Conservation (phyloP, 2,329 filamentous ascomycete species). For the Penicillium sp. region DNA sequence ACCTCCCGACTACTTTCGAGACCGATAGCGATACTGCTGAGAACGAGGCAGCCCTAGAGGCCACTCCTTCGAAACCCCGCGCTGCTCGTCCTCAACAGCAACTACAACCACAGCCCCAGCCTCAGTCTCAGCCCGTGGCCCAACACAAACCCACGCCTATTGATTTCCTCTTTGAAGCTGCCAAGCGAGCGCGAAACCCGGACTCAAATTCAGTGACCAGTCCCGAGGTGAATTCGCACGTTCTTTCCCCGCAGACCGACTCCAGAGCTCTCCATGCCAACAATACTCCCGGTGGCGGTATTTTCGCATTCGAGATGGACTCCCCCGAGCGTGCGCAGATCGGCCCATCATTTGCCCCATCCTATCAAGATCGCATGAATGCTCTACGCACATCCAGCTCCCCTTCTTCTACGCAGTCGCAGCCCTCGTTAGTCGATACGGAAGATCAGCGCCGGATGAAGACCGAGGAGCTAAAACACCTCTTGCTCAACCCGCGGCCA, state of each 20-base stretch:
- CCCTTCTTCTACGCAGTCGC: constrained; percentile 21
- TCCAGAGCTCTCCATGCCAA: constrained; percentile 45
- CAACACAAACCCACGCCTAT: constrained; percentile 72
- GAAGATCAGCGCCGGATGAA: constrained; percentile 49
- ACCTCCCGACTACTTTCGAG: constrained; percentile 39
- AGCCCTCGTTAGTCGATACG: constrained; percentile 31
- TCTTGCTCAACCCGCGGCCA: constrained; percentile 49
- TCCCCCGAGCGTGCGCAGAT: constrained; percentile 56
- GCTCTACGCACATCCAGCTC: constrained; percentile 44
- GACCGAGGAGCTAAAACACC: constrained; percentile 50
- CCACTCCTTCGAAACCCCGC: constrained; percentile 52
- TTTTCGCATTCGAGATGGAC: constrained; percentile 73
- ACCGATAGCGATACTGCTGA: constrained; percentile 48
- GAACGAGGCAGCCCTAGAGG: constrained; percentile 37
- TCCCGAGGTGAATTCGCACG: constrained; percentile 43
- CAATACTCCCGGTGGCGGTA: constrained; percentile 56
- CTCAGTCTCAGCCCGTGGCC: constrained; percentile 26
- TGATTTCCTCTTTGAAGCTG: constrained; percentile 87
- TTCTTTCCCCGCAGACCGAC: constrained; percentile 56
- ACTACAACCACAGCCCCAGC: neutral
- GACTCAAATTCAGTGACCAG: constrained; percentile 57
- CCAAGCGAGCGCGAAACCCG: constrained; percentile 64
- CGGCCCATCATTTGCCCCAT: constrained; percentile 70
- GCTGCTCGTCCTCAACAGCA: constrained; percentile 34
- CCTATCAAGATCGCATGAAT: constrained; percentile 52